Percentiles rank a stretch among this genome's conserved stretches.
phyloP scores from a whole-genome alignment of 371 early-diverging fungal genomes.

The Mortierella sp. region DNA sequence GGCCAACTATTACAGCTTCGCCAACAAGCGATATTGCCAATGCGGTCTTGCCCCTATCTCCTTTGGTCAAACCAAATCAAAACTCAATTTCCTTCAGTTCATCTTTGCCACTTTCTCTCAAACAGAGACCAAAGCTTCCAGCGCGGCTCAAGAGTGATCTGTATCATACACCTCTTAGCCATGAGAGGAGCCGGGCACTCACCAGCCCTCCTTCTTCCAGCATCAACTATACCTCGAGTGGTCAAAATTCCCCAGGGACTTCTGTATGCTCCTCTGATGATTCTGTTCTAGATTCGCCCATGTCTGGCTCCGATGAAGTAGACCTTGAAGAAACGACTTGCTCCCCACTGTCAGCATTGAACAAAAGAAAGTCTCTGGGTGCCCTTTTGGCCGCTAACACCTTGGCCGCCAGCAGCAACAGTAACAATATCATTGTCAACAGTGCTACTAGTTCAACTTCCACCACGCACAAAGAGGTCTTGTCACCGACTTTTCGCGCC shows the following conservation, averaged over 20 bases:
- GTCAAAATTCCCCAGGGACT: conserved; percentile 49
- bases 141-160: conserved; percentile 51
- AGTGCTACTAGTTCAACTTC: conserved; percentile 21
- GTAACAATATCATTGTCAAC: conserved; percentile 37
- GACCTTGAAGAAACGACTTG: conserved; percentile 22
- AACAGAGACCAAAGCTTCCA: conserved; percentile 38
- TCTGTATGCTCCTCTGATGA: conserved; percentile 38
- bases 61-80: conserved; percentile 6
- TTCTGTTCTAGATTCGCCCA: conserved; percentile 46
- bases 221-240: conserved; percentile 42
- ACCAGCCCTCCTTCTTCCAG: conserved; percentile 4
- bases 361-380: conserved; percentile 56
- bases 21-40: conserved; percentile 3
- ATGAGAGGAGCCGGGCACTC: background rate
- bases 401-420: conserved; percentile 47
- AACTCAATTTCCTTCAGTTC: conserved; percentile 33
- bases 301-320: conserved; percentile 48
- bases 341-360: conserved; percentile 51
- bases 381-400: conserved; percentile 57
- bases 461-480: conserved; percentile 31
- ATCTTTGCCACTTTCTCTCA: conserved; percentile 42
- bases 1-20: background rate
- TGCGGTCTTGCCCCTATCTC: background rate
- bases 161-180: conserved; percentile 3
- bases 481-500: conserved; percentile 56